These are phyloP conservation scores for Paramecium sexaurelia DNA, from an alignment of 73 alveolate species.

Conservation along the genomic window DNA sequence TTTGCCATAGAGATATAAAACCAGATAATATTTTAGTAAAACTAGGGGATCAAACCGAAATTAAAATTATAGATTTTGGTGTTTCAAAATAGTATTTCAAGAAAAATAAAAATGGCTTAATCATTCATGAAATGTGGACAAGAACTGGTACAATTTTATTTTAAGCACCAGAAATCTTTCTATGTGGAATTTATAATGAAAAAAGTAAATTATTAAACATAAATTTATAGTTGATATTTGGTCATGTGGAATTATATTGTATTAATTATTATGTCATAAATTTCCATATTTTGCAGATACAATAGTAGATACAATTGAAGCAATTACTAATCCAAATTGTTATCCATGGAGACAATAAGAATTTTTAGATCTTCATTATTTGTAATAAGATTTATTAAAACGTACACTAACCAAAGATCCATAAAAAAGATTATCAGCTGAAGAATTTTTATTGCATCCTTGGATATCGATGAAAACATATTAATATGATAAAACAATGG, in stretches of 20 bases:
- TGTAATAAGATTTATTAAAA: slow-evolving; percentile 30
- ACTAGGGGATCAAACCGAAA: not conserved
- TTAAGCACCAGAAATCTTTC: slow-evolving; percentile 62
- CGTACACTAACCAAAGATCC: slow-evolving; percentile 10
- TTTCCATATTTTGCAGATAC: slow-evolving; percentile 31
- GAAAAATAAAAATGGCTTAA: not conserved
- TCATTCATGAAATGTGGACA: slow-evolving; percentile 58
- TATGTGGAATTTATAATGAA: slow-evolving; percentile 16
- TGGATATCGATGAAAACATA: not conserved
- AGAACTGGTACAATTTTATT: slow-evolving; percentile 54
- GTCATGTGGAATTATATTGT: slow-evolving; percentile 51
- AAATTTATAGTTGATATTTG: slow-evolving; percentile 61
- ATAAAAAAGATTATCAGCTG: slow-evolving; percentile 7
- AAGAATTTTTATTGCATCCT: slow-evolving; percentile 20
- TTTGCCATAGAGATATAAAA: slow-evolving; percentile 76
- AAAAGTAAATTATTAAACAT: not conserved
- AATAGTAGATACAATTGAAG: slow-evolving; percentile 43
- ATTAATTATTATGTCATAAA: slow-evolving; percentile 12
- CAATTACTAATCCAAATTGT: not conserved
- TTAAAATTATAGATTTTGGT: slow-evolving; percentile 47
- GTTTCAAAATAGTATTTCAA: slow-evolving; percentile 4
- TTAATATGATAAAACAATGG: not conserved
- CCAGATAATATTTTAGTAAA: slow-evolving; percentile 72
- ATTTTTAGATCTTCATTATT: not conserved
- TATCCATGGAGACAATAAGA: not conserved